These are phyloP conservation scores for Bruguiera gymnorhiza DNA, from an alignment of 345 rosid genomes.

Conservation along the genomic window DNA sequence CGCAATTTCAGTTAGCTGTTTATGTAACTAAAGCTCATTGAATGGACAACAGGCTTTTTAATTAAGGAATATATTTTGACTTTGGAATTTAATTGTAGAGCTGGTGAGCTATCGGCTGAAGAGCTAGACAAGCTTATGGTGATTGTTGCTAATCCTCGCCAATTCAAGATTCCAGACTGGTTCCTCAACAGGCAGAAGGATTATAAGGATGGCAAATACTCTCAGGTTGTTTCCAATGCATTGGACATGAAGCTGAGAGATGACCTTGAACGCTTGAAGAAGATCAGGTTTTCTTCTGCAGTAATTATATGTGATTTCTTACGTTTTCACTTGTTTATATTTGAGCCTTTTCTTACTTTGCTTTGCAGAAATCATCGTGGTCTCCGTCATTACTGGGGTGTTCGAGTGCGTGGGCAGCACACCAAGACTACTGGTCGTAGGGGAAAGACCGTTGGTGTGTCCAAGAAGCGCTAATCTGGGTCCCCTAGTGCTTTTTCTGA, in stretches of 20 bases:
- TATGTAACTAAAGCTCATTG: no score
- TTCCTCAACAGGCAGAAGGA: slow-evolving; percentile 40
- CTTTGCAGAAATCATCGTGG: slow-evolving; percentile 86
- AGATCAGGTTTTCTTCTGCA: slow-evolving; percentile 25
- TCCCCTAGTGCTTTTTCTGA: neutral
- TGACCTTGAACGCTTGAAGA: slow-evolving; percentile 38
- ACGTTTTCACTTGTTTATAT: neutral
- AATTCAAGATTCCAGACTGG: slow-evolving; percentile 40
- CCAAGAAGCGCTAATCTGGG: slow-evolving; percentile 59
- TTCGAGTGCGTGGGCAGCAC: slow-evolving; percentile 97
- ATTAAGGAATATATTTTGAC: no score
- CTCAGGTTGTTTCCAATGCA: slow-evolving; percentile 40
- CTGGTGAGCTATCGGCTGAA: slow-evolving; percentile 33
- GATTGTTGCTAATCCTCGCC: slow-evolving; percentile 37
- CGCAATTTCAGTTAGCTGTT: no score
- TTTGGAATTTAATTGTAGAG: slow-evolving; percentile 14
- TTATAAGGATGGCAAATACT: slow-evolving; percentile 34
- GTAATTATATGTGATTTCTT: neutral
- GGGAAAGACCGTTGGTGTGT: slow-evolving; percentile 98
- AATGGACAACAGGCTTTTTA: no score
- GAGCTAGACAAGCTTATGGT: slow-evolving; percentile 39
- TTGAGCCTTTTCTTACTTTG: neutral
- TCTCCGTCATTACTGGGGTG: slow-evolving; percentile 98
- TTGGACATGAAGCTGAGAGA: slow-evolving; percentile 42
- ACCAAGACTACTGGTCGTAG: slow-evolving; percentile 98